Evolutionary conservation across 116 monocot species (phyloP).

Genomic region (Trichopus zeylanicus): DNA sequence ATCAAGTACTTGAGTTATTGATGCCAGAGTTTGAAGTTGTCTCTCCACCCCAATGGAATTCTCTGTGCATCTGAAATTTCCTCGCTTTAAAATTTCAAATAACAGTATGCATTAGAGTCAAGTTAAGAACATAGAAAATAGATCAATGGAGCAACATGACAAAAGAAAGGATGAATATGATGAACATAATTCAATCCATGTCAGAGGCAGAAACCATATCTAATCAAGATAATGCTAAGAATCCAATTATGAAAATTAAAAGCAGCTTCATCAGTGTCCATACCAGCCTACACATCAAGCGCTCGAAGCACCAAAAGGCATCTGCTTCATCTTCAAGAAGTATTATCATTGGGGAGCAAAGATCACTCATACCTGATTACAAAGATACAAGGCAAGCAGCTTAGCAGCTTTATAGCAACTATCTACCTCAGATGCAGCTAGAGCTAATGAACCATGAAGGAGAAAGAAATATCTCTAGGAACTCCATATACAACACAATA

Average conservation of each 20-base stretch:
- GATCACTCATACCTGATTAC: slow-evolving; percentile 96
- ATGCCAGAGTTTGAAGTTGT: slow-evolving; percentile 88
- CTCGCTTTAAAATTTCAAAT: slow-evolving; percentile 87
- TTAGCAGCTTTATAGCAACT: neutral
- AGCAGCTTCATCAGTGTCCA: neutral
- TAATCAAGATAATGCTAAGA: too few species aligned
- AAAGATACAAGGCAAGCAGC: neutral
- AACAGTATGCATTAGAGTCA: slow-evolving; percentile 28
- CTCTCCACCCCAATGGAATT: slow-evolving; percentile 89
- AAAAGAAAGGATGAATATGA: neutral
- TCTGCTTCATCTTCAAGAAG: slow-evolving; percentile 98
- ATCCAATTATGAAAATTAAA: too few species aligned
- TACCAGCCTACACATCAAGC: slow-evolving; percentile 99
- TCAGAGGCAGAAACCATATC: too few species aligned
- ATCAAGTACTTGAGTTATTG: slow-evolving; percentile 87
- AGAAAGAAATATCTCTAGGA: too few species aligned
- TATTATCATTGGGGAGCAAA: slow-evolving; percentile 98
- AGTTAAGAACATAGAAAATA: slow-evolving; percentile 5
- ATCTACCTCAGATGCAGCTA: neutral
- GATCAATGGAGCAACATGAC: neutral
- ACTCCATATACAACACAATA: too few species aligned
- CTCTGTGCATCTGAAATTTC: slow-evolving; percentile 98
- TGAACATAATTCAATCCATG: neutral
- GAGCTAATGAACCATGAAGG: too few species aligned
- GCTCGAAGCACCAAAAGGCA: slow-evolving; percentile 99